Evolutionary conservation across 768 basidiomycete species (phyloP), one percentile per base, ranked within the genome.

Genomic region (Termitomyces sp.): DNA sequence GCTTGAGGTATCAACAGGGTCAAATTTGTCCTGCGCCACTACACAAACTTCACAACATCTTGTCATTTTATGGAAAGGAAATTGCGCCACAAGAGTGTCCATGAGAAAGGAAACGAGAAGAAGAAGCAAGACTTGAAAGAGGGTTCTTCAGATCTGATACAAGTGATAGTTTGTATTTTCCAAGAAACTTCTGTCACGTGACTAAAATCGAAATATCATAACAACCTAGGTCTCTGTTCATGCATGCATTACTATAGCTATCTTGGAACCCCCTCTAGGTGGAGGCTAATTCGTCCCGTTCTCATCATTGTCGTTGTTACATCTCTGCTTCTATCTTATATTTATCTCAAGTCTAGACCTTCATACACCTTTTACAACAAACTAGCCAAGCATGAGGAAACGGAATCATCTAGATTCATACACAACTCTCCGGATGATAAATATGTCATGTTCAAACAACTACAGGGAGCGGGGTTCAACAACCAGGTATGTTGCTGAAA

Each of bases 381-480:
- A 23, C 60, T 76, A 7, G 59, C 67, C 45, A 54, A 60, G 11
- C 52, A 63, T 22, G 77, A 78, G 54, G 23, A 65, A 1, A 47
- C 62, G 38, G 50, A 64, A 7, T 76, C 74, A 5, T 64, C 65
- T 27, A 58, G 58, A 23, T 50, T 71, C 22, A 63, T 65, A 23
- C 57, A 65, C 43, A 68, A 65, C 46, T 56, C 64, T 27, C 55
- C 56, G 32, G 60, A 65, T 11, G 64, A 63, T 31, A 75, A 69
- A 64, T 78, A 71, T 63, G 77, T 79, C 3, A 59, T 70, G 47
- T 78, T 77, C 56, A 71, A 67, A 53, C 78, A 78, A 56, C 66
- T 78, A 16, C 74, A 74, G 45, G 78, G 77, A 6, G 77, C 76
- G 23, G 78, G 77, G 1, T 80, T 80, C 56, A 78, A 78, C 49